Evolutionary conservation across 805 yeast genomes (phyloP).

Genomic region (Candida bentonensis): DNA sequence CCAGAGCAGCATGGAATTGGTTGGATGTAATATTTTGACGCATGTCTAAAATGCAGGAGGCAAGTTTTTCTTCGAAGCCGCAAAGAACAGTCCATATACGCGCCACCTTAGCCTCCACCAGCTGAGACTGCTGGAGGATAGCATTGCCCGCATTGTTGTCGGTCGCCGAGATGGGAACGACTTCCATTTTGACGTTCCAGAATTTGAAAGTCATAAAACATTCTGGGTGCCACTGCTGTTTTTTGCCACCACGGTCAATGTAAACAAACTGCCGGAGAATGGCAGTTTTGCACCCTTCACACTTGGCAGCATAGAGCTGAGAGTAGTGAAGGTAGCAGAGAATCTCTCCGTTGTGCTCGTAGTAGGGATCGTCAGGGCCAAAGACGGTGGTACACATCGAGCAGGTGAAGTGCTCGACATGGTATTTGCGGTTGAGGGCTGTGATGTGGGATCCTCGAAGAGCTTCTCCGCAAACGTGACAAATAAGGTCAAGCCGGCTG

Average conservation of each 20-base stretch:
- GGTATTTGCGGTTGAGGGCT: slow-evolving; percentile 83
- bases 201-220: slow-evolving; percentile 96
- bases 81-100: slow-evolving; percentile 80
- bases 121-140: slow-evolving; percentile 34
- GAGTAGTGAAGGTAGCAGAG: slow-evolving; percentile 91
- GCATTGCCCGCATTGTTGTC: slow-evolving; percentile 7
- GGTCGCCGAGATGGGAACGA: neutral
- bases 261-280: slow-evolving; percentile 92
- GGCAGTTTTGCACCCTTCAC: slow-evolving; percentile 88
- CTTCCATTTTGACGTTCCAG: slow-evolving; percentile 75
- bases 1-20: slow-evolving; percentile 51
- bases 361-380: slow-evolving; percentile 83
- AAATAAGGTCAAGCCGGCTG: slow-evolving; percentile 69
- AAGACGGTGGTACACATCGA: slow-evolving; percentile 73
- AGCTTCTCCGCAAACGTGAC: slow-evolving; percentile 73
- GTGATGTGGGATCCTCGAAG: slow-evolving; percentile 87
- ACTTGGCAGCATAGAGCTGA: slow-evolving; percentile 67
- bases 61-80: slow-evolving; percentile 81
- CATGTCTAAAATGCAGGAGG: slow-evolving; percentile 84
- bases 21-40: slow-evolving; percentile 67
- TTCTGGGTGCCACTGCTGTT: slow-evolving; percentile 98
- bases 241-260: slow-evolving; percentile 75
- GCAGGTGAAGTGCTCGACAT: slow-evolving; percentile 91
- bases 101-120: slow-evolving; percentile 43
- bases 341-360: slow-evolving; percentile 68